phyloP scores from a whole-genome alignment of 139 green algal genomes.

The Chloropicon primus region DNA sequence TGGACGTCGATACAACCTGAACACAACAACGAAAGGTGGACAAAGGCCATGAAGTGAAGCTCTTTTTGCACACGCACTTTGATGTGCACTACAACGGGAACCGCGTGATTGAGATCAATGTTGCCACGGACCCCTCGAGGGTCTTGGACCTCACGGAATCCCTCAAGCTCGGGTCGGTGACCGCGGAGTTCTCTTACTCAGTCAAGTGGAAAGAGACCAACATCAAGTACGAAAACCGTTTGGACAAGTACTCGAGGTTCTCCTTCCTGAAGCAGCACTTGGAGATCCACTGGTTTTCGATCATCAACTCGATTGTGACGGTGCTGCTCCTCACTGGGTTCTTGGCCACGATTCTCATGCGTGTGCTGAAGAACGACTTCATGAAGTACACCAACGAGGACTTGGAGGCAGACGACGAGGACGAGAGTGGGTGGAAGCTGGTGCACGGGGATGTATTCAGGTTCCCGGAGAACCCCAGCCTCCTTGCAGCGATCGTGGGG shows the following conservation, averaged over 20 bases:
- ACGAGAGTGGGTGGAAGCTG: conserved; percentile 75
- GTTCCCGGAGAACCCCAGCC: conserved; percentile 39
- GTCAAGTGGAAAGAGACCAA: conserved; percentile 62
- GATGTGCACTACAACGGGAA: conserved; percentile 21
- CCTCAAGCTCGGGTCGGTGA: neutral
- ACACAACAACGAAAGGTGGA: too few species aligned
- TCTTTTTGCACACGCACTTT: conserved; percentile 8
- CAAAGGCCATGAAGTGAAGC: neutral
- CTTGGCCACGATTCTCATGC: conserved; percentile 87
- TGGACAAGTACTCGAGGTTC: conserved; percentile 82
- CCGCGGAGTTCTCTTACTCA: conserved; percentile 60
- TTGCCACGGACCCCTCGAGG: conserved; percentile 34
- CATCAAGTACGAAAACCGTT: conserved; percentile 57
- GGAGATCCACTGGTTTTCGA: conserved; percentile 95
- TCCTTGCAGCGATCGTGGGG: conserved; percentile 75
- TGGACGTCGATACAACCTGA: too few species aligned
- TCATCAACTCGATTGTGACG: conserved; percentile 91
- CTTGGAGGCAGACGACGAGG: conserved; percentile 13
- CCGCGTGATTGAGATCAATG: conserved; percentile 52
- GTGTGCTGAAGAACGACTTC: conserved; percentile 88
- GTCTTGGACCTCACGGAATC: conserved; percentile 62
- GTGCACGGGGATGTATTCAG: conserved; percentile 93
- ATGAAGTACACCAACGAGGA: conserved; percentile 64
- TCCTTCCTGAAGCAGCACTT: conserved; percentile 85
- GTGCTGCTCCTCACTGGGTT: conserved; percentile 90